A percentile compares a stretch with the other conserved stretches of the same genome.
Conservation (phyloP, 2,329 filamentous ascomycete genomes). For the Purpureocillium lavendulum region DNA sequence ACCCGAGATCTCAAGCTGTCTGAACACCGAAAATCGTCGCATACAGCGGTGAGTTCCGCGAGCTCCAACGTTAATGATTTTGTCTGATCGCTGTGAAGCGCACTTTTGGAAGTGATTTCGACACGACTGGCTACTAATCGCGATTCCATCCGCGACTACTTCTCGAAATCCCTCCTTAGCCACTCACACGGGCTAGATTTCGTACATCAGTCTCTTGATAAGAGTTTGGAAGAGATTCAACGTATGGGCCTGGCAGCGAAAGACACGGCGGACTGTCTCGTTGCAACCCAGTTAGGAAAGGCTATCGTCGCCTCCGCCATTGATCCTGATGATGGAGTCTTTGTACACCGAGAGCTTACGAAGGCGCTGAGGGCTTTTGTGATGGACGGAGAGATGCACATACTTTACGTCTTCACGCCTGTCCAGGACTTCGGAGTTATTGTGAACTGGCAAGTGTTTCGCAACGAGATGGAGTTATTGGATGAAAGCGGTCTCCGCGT, state of each 20-base stretch:
- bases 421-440: constrained; percentile 48
- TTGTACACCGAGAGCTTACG: constrained; percentile 60
- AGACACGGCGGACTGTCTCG: constrained; percentile 42
- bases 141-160: constrained; percentile 59
- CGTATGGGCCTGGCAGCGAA: constrained; percentile 44
- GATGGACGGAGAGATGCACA: constrained; percentile 74
- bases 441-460: constrained; percentile 66
- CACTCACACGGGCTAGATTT: constrained; percentile 42
- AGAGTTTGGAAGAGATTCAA: constrained; percentile 50
- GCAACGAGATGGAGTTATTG: constrained; percentile 59
- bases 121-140: constrained; percentile 58
- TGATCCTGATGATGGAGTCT: constrained; percentile 66
- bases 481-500: constrained; percentile 66
- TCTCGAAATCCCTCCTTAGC: constrained; percentile 58
- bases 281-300: constrained; percentile 56
- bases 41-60: constrained; percentile 47
- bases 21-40: constrained; percentile 58
- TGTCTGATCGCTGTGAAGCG: constrained; percentile 31
- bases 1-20: constrained; percentile 59
- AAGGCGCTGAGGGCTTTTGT: constrained; percentile 64
- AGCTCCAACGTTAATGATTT: too few relatives aligned
- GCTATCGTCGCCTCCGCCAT: constrained; percentile 67
- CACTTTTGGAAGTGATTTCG: constrained; percentile 62
- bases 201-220: constrained; percentile 45
- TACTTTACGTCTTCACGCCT: constrained; percentile 70